Evolutionary conservation across 1,284 basidiomycete genomes (phyloP).

Genomic region (Laetiporus sulphureus): DNA sequence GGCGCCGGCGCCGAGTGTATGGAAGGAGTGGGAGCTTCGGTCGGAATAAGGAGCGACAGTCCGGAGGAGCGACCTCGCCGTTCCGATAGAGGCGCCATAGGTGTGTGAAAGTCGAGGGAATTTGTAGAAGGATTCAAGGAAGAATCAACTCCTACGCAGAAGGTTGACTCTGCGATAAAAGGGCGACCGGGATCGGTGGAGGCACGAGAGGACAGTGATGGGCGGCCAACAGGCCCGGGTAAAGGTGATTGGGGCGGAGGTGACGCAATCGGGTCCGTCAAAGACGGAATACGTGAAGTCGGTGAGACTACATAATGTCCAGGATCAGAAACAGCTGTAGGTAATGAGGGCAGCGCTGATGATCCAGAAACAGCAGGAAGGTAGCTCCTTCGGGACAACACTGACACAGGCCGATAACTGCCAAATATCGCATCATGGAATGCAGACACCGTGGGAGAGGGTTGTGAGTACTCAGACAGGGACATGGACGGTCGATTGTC

Average conservation of each 20-base stretch:
- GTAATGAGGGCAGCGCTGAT: constrained; percentile 8
- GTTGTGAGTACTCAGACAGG: constrained; percentile 46
- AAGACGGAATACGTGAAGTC: constrained; percentile 43
- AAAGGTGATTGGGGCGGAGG: constrained; percentile 48
- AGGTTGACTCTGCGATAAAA: constrained; percentile 6
- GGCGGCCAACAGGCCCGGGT: constrained; percentile 25
- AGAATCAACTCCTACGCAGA: constrained; percentile 9
- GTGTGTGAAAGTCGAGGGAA: background rate
- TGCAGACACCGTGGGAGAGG: constrained; percentile 65
- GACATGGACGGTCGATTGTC: constrained; percentile 34
- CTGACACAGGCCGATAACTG: constrained; percentile 26
- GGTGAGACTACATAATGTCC: constrained; percentile 40
- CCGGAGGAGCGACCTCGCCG: constrained; percentile 18
- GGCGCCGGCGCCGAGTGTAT: constrained; percentile 46
- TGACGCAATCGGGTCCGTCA: constrained; percentile 32
- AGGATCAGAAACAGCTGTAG: constrained; percentile 23
- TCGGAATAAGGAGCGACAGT: constrained; percentile 23
- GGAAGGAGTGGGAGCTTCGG: constrained; percentile 13
- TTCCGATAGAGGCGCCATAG: constrained; percentile 16
- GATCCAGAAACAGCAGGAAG: constrained; percentile 20
- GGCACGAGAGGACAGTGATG: constrained; percentile 17
- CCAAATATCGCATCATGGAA: constrained; percentile 53
- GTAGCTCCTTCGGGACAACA: constrained; percentile 26
- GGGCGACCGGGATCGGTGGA: constrained; percentile 18
- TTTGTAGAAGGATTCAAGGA: background rate